A percentile compares a stretch with the other conserved stretches of the same genome.
Conservation (phyloP, 2,329 filamentous ascomycete species). For the Sporothrix pseudoabietina region DNA sequence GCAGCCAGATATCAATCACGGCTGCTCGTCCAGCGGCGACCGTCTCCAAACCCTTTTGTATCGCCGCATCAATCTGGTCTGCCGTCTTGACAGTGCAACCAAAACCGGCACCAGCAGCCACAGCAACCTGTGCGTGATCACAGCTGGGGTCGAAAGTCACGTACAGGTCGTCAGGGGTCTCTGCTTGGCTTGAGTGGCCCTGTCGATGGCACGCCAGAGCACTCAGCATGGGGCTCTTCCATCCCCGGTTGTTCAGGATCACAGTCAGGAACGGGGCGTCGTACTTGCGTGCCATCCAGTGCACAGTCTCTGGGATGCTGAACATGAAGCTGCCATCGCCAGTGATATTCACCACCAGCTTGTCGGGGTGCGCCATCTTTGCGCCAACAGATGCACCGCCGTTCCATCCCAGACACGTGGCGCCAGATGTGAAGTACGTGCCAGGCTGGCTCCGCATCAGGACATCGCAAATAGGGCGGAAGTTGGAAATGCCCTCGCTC, state of each 20-base stretch:
- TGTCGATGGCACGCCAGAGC: background rate
- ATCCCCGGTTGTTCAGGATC: slow-evolving; percentile 13
- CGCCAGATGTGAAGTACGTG: background rate
- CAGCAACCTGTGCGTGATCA: slow-evolving; percentile 12
- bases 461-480: slow-evolving; percentile 10
- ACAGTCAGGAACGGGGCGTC: background rate
- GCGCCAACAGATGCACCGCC: background rate
- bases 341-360: background rate
- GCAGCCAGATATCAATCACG: background rate
- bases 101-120: background rate
- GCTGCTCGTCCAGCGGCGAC: background rate
- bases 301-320: slow-evolving; percentile 17
- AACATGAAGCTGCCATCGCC: slow-evolving; percentile 20
- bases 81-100: background rate
- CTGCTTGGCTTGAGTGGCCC: background rate
- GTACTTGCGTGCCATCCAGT: slow-evolving; percentile 20
- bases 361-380: background rate
- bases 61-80: background rate
- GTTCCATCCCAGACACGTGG: slow-evolving; percentile 7
- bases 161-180: slow-evolving; percentile 2
- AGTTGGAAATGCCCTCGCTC: slow-evolving; percentile 18
- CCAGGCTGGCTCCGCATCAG: slow-evolving; percentile 2
- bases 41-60: slow-evolving; percentile 1
- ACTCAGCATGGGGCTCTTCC: slow-evolving; percentile 23
- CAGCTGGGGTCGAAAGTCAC: slow-evolving; percentile 15